These are phyloP conservation scores for Trichodelitschia bisporula DNA, from an alignment of 495 filamentous ascomycete species.

Conservation along the genomic window DNA sequence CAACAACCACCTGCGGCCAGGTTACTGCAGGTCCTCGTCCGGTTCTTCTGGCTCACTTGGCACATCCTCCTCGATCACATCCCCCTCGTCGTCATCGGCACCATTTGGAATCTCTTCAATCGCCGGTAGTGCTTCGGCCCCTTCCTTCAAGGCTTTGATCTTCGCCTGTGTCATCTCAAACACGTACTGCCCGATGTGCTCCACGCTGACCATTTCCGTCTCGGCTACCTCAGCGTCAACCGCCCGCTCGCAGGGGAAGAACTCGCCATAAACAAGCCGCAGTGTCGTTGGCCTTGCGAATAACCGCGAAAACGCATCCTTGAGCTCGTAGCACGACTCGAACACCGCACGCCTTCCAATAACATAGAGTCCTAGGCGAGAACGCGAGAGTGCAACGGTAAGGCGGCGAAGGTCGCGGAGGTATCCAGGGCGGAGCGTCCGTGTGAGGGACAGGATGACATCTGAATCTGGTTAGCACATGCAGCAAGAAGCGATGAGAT, in stretches of 20 bases:
- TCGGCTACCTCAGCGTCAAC: slow-evolving; percentile 23
- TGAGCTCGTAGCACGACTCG: slow-evolving; percentile 66
- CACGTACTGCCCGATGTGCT: slow-evolving; percentile 92
- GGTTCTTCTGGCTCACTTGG: too few species aligned
- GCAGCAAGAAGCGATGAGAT: neutral
- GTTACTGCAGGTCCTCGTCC: slow-evolving; percentile 2
- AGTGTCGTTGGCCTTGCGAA: slow-evolving; percentile 51
- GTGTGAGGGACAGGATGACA: slow-evolving; percentile 74
- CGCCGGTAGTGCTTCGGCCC: slow-evolving; percentile 7
- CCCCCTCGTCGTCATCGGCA: slow-evolving; percentile 9
- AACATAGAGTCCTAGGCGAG: slow-evolving; percentile 77
- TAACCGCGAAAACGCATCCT: slow-evolving; percentile 57
- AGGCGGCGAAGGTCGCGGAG: slow-evolving; percentile 81
- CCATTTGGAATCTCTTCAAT: slow-evolving; percentile 3
- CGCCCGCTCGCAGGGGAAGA: slow-evolving; percentile 39
- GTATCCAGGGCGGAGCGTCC: slow-evolving; percentile 78
- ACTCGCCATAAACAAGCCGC: slow-evolving; percentile 55
- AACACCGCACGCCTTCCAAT: slow-evolving; percentile 80
- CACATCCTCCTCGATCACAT: slow-evolving; percentile 11
- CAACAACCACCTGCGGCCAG: too few species aligned
- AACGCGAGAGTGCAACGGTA: slow-evolving; percentile 89
- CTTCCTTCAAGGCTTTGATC: slow-evolving; percentile 34
- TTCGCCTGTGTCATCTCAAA: slow-evolving; percentile 88
- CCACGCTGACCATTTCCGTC: slow-evolving; percentile 61
- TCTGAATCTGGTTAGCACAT: slow-evolving; percentile 24